Evolutionary conservation across 2,329 filamentous ascomycete genomes (phyloP).

Genomic region (Blastomyces parvus): DNA sequence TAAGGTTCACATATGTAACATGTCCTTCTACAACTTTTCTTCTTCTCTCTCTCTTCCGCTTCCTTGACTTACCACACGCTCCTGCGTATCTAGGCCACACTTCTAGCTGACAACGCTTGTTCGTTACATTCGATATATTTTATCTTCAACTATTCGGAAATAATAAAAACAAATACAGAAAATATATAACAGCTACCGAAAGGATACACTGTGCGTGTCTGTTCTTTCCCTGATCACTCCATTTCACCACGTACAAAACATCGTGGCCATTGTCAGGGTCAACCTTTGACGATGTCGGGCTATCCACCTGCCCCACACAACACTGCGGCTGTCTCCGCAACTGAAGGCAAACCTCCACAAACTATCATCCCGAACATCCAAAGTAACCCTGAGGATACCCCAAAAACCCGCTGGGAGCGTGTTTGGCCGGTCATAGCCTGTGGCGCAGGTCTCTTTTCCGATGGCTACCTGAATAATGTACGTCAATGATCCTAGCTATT

Average conservation of each 20-base stretch:
- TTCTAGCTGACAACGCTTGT: background rate
- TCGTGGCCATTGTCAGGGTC: background rate
- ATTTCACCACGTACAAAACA: background rate
- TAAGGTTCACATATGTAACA: no score
- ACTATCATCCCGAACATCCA: background rate
- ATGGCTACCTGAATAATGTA: constrained; percentile 86
- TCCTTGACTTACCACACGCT: no score
- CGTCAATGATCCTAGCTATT: constrained; percentile 16
- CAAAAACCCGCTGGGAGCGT: constrained; percentile 42
- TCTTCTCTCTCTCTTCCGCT: no score
- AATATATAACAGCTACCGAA: background rate
- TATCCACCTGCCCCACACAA: background rate
- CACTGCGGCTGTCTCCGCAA: background rate
- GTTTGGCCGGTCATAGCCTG: constrained; percentile 73
- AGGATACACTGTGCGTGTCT: background rate
- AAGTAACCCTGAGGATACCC: constrained; percentile 9
- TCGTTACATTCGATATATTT: background rate
- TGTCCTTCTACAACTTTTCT: background rate
- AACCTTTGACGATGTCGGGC: background rate
- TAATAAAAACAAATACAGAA: background rate
- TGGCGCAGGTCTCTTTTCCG: constrained; percentile 80
- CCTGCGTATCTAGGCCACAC: no score
- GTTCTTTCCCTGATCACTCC: background rate
- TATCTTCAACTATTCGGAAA: background rate
- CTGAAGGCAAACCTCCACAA: constrained; percentile 4